These are phyloP conservation scores for Schwanniomyces vanrijiae DNA, from an alignment of 805 yeast species.

Conservation along the genomic window DNA sequence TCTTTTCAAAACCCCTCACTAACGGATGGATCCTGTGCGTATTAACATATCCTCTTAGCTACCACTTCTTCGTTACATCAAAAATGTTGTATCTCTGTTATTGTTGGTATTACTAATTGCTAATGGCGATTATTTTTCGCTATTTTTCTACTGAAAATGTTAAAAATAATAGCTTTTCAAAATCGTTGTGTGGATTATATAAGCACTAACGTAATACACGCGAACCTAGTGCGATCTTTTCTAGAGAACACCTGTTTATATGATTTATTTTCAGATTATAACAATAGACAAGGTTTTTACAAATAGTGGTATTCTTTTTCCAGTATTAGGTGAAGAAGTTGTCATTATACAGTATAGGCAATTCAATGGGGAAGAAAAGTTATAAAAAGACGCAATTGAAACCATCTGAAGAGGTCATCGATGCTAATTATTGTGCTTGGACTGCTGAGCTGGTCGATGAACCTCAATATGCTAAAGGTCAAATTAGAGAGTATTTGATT, in stretches of 20 bases:
- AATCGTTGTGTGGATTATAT: background rate
- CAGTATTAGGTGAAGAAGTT: background rate
- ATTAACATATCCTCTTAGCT: too few relatives aligned
- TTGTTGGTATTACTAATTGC: too few relatives aligned
- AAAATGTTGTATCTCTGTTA: too few relatives aligned
- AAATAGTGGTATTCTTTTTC: background rate
- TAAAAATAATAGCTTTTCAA: too few relatives aligned
- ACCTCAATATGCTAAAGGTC: conserved; percentile 45
- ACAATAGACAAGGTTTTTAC: background rate
- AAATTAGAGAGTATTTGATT: conserved; percentile 51
- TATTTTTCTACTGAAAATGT: too few relatives aligned
- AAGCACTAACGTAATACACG: background rate
- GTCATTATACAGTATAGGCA: background rate
- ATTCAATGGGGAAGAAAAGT: conserved; percentile 4
- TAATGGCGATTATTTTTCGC: too few relatives aligned
- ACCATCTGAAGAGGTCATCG: background rate
- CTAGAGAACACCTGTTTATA: background rate
- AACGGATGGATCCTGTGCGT: too few relatives aligned
- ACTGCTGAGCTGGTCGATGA: conserved; percentile 45
- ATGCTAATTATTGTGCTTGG: background rate
- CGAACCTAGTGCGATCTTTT: too few relatives aligned
- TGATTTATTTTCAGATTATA: background rate
- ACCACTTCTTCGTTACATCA: too few relatives aligned
- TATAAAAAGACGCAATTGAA: background rate
- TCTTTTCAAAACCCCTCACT: too few relatives aligned